These are phyloP conservation scores for Magnaporthales sp. DNA, from an alignment of 2,329 filamentous ascomycete species.

Conservation along the genomic window DNA sequence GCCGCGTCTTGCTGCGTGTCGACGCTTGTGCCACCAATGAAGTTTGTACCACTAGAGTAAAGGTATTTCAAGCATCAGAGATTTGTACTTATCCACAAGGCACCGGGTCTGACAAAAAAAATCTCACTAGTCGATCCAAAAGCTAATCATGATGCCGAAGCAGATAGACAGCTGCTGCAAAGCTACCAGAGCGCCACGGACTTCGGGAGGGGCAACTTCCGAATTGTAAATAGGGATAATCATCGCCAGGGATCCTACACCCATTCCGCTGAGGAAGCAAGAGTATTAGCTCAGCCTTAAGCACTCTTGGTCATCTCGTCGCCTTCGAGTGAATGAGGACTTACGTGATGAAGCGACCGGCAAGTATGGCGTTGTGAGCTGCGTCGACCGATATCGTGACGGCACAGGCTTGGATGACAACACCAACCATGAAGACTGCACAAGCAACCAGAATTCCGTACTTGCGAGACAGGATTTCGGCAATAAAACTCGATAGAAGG, in stretches of 20 bases:
- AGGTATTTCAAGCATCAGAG: conserved; percentile 15
- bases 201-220: conserved; percentile 37
- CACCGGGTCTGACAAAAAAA: neutral
- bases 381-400: conserved; percentile 39
- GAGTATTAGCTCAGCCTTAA: neutral
- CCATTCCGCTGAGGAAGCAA: conserved; percentile 40
- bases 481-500: conserved; percentile 61
- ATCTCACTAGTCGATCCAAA: conserved; percentile 51
- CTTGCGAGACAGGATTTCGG: conserved; percentile 61
- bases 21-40: conserved; percentile 45
- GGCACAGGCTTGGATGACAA: conserved; percentile 49
- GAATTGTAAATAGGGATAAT: conserved; percentile 43
- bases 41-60: conserved; percentile 45
- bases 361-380: conserved; percentile 54
- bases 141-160: conserved; percentile 56
- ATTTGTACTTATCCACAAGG: conserved; percentile 13
- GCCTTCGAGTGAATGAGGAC: conserved; percentile 8
- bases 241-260: conserved; percentile 59
- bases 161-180: conserved; percentile 45
- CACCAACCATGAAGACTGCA: conserved; percentile 60
- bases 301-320: too few species aligned
- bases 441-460: conserved; percentile 60
- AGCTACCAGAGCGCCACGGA: conserved; percentile 37
- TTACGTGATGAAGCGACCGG: conserved; percentile 61
- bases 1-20: conserved; percentile 54